Percentiles rank a stretch among this genome's conserved stretches.
These are phyloP conservation scores for Chimonanthus praecox DNA, from an alignment of 164 flowering plant genomes.

Conservation along the genomic window DNA sequence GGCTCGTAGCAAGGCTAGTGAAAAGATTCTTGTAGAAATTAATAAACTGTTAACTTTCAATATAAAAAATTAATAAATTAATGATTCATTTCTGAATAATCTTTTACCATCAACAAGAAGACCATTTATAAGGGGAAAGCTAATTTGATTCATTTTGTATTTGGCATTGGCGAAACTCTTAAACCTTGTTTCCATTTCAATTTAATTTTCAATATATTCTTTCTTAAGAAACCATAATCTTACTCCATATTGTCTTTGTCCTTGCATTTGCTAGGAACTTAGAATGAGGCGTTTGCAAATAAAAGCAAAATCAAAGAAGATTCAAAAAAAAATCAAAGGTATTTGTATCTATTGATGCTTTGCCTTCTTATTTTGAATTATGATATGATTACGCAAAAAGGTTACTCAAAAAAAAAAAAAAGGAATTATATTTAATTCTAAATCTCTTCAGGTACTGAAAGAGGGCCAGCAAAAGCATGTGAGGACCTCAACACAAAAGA, in stretches of 20 bases:
- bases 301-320: slow-evolving; percentile 37
- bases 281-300: slow-evolving; percentile 46
- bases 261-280: slow-evolving; percentile 35
- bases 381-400: not conserved
- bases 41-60: too few relatives aligned
- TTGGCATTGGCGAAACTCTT: not conserved
- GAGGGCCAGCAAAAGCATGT: slow-evolving; percentile 15
- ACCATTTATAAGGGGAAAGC: too few relatives aligned
- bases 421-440: too few relatives aligned
- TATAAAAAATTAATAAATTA: too few relatives aligned
- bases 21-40: too few relatives aligned
- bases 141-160: not conserved
- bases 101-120: not conserved
- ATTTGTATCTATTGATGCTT: slow-evolving; percentile 14
- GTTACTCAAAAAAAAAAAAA: too few relatives aligned
- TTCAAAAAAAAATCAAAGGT: slow-evolving; percentile 36
- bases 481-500: slow-evolving; percentile 7
- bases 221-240: not conserved
- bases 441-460: slow-evolving; percentile 13
- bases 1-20: too few relatives aligned
- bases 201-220: not conserved
- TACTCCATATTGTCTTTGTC: not conserved
- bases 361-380: not conserved
- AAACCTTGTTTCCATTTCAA: not conserved
- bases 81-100: too few relatives aligned